Base-by-base conservation (phyloP, 2,329 filamentous ascomycete genomes). In the Didymella glomerata region DNA sequence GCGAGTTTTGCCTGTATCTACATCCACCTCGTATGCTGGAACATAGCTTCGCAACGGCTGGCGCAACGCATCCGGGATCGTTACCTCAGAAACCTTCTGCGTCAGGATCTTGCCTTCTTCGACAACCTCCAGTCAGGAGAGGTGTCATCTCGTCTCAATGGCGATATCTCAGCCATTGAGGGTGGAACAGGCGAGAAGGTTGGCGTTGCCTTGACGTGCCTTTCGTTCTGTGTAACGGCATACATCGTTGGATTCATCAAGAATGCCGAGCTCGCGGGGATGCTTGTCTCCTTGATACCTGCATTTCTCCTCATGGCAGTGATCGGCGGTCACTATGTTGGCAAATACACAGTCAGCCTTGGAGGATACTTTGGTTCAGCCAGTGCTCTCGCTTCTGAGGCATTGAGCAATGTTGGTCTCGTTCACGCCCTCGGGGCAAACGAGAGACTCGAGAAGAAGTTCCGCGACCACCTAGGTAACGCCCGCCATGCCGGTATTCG, bases 121-220 rank as follows among this genome's bases (percentile, higher is more conserved):
- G 88, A 90, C 66, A 82, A 81, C 14, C 79, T 88, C 10, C 83
- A 85, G 46, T 82, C 86, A 0, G 88, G 87, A 16, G 86, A 90
- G 71, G 84, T 90, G 13, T 83, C 85, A 1, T 85, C 86, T 9
- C 81, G 88, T 18, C 82, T 91, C 42, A 87, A 87, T 68, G 81
- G 82, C 53, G 88, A 91, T 66, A 88, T 90, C 32, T 84, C 88
- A 58, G 84, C 85, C 1, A 86, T 91, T 50, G 88, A 89, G 67
- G 83, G 84, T 0, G 89, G 89, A 14, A 90, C 88, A 0, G 88
- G 86, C 1, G 89, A 91, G 74, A 91, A 91, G 72, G 88, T 90
- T 16, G 88, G 88, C 50, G 84, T 90, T 32, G 83, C 85, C 63
- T 80, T 91, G 4, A 82, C 84, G 24, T 87, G 83, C 49, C 73